phyloP scores from a whole-genome alignment of 371 early-diverging fungal genomes.

The Basidiobolus meristosporus region DNA sequence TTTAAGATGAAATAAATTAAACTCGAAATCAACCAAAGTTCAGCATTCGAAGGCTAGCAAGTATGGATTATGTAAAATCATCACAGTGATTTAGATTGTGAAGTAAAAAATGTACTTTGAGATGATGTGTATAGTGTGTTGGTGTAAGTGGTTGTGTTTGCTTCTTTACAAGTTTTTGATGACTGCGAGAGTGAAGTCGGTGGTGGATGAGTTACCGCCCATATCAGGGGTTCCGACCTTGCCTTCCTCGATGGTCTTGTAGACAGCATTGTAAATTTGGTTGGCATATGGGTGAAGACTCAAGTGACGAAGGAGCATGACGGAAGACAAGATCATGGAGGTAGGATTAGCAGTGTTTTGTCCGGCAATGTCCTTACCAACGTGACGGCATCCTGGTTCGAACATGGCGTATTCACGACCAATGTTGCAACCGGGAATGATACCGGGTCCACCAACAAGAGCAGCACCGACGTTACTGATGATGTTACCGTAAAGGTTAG shows the following conservation, averaged over 20 bases:
- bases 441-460: constrained; percentile 85
- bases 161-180: constrained; percentile 29
- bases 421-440: constrained; percentile 89
- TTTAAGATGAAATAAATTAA: no score
- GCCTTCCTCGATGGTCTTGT: constrained; percentile 42
- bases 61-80: no score
- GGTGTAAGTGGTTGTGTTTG: no score
- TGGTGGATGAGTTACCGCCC: constrained; percentile 58
- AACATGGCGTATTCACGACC: constrained; percentile 91
- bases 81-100: no score
- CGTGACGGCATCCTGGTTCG: constrained; percentile 93
- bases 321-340: constrained; percentile 69
- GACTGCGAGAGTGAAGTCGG: constrained; percentile 76
- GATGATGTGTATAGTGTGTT: no score
- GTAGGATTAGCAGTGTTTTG: constrained; percentile 87
- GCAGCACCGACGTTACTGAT: constrained; percentile 91
- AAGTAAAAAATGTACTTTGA: no score
- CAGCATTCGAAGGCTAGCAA: no score
- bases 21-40: no score
- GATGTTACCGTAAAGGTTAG: constrained; percentile 96
- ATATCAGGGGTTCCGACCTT: constrained; percentile 54
- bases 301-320: constrained; percentile 85
- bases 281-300: constrained; percentile 68
- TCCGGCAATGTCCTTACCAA: constrained; percentile 79
- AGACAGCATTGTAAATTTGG: constrained; percentile 63